Conservation (phyloP, 139 green algal genomes). For the Tetraselmis striata region DNA sequence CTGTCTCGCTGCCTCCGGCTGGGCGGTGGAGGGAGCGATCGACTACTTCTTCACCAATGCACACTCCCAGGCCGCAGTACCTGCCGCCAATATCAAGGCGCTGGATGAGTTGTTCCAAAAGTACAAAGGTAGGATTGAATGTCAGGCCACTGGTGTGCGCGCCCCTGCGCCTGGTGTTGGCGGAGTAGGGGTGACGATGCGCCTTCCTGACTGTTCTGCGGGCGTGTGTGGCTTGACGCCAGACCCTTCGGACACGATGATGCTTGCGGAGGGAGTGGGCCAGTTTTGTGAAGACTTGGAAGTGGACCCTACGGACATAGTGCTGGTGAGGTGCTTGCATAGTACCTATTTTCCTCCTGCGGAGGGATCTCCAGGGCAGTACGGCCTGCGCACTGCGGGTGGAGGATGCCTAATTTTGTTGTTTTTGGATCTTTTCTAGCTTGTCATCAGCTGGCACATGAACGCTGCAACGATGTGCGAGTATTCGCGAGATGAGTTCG, state of each 20-base stretch:
- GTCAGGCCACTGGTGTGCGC: no score
- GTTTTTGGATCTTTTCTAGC: slow-evolving; percentile 28
- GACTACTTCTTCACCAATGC: slow-evolving; percentile 39
- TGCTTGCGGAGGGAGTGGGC: slow-evolving; percentile 63
- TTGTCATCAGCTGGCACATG: slow-evolving; percentile 82
- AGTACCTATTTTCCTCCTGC: neutral
- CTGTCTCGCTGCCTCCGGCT: slow-evolving; percentile 20
- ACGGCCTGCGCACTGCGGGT: no score
- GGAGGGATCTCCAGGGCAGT: neutral
- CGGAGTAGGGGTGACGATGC: no score
- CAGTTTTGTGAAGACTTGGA: slow-evolving; percentile 70
- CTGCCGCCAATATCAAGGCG: slow-evolving; percentile 6
- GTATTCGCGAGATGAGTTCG: slow-evolving; percentile 73
- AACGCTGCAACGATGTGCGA: slow-evolving; percentile 80
- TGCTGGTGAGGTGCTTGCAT: slow-evolving; percentile 36
- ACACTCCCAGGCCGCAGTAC: slow-evolving; percentile 3
- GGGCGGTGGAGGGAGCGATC: slow-evolving; percentile 46
- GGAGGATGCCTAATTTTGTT: no score
- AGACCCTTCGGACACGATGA: slow-evolving; percentile 40
- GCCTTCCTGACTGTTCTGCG: neutral
- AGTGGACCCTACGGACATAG: slow-evolving; percentile 72
- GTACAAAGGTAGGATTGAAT: slow-evolving; percentile 40
- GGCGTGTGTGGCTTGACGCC: neutral
- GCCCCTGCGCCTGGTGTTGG: no score
- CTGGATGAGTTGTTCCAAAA: slow-evolving; percentile 30